A percentile compares a stretch with the other conserved stretches of the same genome.
phyloP scores from a whole-genome alignment of 2,329 filamentous ascomycete species.

The Paecilomyces sp. region DNA sequence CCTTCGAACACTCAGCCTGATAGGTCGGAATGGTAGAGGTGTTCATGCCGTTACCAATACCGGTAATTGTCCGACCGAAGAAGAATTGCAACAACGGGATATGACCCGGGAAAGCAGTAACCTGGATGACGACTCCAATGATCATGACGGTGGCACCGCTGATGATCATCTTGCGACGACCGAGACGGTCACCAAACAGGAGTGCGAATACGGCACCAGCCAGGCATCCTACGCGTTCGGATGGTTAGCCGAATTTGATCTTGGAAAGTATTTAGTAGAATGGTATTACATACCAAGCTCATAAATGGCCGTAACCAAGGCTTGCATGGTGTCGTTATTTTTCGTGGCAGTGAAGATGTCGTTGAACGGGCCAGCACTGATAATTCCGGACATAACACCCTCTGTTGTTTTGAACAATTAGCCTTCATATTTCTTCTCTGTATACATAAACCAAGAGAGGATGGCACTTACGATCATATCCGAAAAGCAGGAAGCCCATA shows the following conservation, averaged over 20 bases:
- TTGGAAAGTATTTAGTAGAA: not conserved
- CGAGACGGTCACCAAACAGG: slow-evolving; percentile 9
- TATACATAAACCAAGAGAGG: not conserved
- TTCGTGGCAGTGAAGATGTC: slow-evolving; percentile 26
- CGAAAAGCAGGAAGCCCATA: slow-evolving; percentile 56
- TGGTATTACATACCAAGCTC: slow-evolving; percentile 28
- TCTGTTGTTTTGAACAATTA: slow-evolving; percentile 9
- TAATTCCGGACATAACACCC: slow-evolving; percentile 35
- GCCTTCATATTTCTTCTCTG: not conserved
- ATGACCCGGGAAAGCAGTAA: not conserved
- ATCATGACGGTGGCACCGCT: slow-evolving; percentile 44
- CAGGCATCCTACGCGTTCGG: slow-evolving; percentile 6
- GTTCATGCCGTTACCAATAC: slow-evolving; percentile 43
- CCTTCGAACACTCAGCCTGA: slow-evolving; percentile 46
- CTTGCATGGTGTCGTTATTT: slow-evolving; percentile 38
- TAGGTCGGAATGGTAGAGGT: slow-evolving; percentile 40
- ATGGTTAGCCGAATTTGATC: not conserved
- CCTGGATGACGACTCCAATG: slow-evolving; percentile 9
- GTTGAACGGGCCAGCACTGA: slow-evolving; percentile 24
- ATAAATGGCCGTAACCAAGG: slow-evolving; percentile 45
- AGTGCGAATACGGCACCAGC: slow-evolving; percentile 9
- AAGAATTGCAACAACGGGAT: slow-evolving; percentile 34
- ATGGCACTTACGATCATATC: slow-evolving; percentile 44
- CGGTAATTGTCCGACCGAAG: slow-evolving; percentile 38
- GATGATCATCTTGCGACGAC: slow-evolving; percentile 36